A percentile compares a stretch with the other conserved stretches of the same genome.
Conservation (phyloP, 345 rosid species). For the Aquilaria sinensis region DNA sequence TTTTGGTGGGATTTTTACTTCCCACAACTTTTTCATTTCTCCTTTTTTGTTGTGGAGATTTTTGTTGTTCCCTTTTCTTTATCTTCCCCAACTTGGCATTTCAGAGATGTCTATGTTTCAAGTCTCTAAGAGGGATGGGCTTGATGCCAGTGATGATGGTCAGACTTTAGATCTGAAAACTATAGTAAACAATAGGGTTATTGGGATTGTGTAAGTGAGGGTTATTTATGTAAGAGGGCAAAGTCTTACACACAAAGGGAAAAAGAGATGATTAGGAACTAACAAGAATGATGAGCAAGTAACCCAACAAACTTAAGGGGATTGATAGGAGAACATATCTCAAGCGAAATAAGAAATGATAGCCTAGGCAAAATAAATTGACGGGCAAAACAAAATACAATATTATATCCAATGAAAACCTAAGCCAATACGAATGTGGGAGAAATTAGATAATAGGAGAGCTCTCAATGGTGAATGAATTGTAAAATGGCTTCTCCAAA, state of each 20-base stretch:
- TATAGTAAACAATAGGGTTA: conserved; percentile 44
- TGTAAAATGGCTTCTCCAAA: no score
- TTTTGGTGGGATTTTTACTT: conserved; percentile 2
- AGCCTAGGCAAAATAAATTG: no score
- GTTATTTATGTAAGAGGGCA: conserved; percentile 5
- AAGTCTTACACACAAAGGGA: no score
- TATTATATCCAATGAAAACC: no score
- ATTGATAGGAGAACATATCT: no score
- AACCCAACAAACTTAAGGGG: no score
- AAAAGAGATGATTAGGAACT: no score
- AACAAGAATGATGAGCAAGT: conserved; percentile 23
- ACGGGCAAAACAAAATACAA: no score
- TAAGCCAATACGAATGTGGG: no score
- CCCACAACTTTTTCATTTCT: not conserved
- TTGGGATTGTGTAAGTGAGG: conserved; percentile 32
- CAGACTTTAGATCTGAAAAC: conserved; percentile 64
- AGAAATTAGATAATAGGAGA: no score
- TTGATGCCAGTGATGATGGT: conserved; percentile 38
- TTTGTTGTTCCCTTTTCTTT: not conserved
- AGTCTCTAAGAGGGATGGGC: conserved; percentile 33
- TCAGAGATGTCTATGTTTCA: conserved; percentile 52
- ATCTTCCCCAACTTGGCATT: conserved; percentile 1
- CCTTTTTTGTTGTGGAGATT: conserved; percentile 10
- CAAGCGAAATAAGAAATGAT: no score
- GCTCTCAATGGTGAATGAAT: no score